These are phyloP conservation scores for Amorphotheca resinae DNA, from an alignment of 495 filamentous ascomycete species.

Conservation along the genomic window DNA sequence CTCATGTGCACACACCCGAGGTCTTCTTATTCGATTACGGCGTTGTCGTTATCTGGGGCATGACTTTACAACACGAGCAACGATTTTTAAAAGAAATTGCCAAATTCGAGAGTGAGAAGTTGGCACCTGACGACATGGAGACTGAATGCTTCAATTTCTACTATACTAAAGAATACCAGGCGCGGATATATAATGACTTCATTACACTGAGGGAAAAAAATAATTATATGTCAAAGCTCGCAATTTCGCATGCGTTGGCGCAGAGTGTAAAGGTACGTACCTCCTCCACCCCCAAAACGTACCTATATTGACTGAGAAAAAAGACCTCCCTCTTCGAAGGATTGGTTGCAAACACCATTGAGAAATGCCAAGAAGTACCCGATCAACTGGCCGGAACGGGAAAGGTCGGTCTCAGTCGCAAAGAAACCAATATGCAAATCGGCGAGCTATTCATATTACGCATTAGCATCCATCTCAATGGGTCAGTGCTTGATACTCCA, in stretches of 20 bases:
- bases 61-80: slow-evolving; percentile 73
- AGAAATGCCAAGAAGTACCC: slow-evolving; percentile 78
- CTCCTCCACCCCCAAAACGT: background rate
- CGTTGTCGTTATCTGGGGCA: slow-evolving; percentile 99
- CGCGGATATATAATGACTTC: slow-evolving; percentile 98
- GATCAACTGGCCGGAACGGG: slow-evolving; percentile 83
- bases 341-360: slow-evolving; percentile 84
- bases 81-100: slow-evolving; percentile 85
- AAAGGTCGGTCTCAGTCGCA: slow-evolving; percentile 69
- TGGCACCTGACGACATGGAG: slow-evolving; percentile 77
- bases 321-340: slow-evolving; percentile 97
- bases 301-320: background rate
- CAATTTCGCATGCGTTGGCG: slow-evolving; percentile 87
- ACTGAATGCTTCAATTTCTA: slow-evolving; percentile 99
- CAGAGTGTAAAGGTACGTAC: slow-evolving; percentile 73
- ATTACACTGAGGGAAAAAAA: slow-evolving; percentile 84
- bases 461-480: slow-evolving; percentile 96
- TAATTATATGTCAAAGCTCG: slow-evolving; percentile 96
- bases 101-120: slow-evolving; percentile 89
- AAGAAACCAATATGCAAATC: slow-evolving; percentile 96
- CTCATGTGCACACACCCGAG: slow-evolving; percentile 75
- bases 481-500: slow-evolving; percentile 90
- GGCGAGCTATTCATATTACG: slow-evolving; percentile 93
- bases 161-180: slow-evolving; percentile 93
- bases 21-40: slow-evolving; percentile 96